Conservation (phyloP, 208 protist genomes). For the Crithidia expoeki region DNA sequence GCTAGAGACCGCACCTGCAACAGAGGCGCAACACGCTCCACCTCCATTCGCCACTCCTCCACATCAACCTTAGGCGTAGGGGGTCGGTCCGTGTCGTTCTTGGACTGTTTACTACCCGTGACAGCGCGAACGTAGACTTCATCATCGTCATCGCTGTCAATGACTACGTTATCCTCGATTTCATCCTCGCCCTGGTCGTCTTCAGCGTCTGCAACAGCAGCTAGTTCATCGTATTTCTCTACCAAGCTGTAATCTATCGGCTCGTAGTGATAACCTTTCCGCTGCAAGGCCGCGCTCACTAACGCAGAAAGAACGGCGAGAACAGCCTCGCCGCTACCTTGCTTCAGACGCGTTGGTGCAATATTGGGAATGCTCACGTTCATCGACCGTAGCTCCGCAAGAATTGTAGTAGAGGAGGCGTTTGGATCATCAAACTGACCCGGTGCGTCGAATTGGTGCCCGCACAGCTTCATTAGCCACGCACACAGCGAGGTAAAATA, state of each 20-base stretch:
- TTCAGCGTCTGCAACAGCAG: slow-evolving; percentile 71
- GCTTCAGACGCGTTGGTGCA: slow-evolving; percentile 82
- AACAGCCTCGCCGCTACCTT: slow-evolving; percentile 85
- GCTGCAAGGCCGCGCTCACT: slow-evolving; percentile 72
- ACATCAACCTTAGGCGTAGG: slow-evolving; percentile 58
- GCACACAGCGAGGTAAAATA: slow-evolving; percentile 90
- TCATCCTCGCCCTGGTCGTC: slow-evolving; percentile 59
- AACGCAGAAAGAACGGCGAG: slow-evolving; percentile 71
- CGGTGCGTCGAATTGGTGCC: slow-evolving; percentile 68
- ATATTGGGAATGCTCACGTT: slow-evolving; percentile 74
- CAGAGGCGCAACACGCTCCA: slow-evolving; percentile 85
- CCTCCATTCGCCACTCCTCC: slow-evolving; percentile 90
- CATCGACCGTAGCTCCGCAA: slow-evolving; percentile 79
- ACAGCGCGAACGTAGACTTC: slow-evolving; percentile 74
- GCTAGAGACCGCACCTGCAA: slow-evolving; percentile 68
- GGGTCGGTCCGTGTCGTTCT: slow-evolving; percentile 24
- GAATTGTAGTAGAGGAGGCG: slow-evolving; percentile 81
- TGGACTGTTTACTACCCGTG: slow-evolving; percentile 14
- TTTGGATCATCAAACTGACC: slow-evolving; percentile 93
- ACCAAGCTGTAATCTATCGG: slow-evolving; percentile 79
- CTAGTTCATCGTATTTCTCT: slow-evolving; percentile 82
- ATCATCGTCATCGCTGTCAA: slow-evolving; percentile 89
- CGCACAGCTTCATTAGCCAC: slow-evolving; percentile 87
- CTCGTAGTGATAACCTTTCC: slow-evolving; percentile 61
- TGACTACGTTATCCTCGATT: slow-evolving; percentile 86